Base-by-base conservation (phyloP, 805 yeast species). In the Wickerhamiella musiphila region DNA sequence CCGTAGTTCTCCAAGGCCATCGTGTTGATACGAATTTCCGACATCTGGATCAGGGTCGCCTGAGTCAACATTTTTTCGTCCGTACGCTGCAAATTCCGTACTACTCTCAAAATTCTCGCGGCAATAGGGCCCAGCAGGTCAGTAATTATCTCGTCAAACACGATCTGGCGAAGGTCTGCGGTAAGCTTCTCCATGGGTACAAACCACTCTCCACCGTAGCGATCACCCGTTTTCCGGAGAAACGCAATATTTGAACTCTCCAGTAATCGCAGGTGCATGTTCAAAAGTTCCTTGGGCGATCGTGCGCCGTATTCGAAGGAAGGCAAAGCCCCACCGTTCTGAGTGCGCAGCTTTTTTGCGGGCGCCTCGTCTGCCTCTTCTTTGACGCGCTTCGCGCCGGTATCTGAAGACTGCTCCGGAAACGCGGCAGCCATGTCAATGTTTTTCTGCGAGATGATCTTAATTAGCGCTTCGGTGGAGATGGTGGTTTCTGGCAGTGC, bases 11-110 rank as follows among this genome's bases (percentile, higher is more conserved):
- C 66, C 33, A 90, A 57, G 21, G 68, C 66, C 28, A 76, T 68
- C 27, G 83, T 57, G 27, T 76, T 71, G 24, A 73, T 70, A 35
- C 94, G 64, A 6, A 83, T 78, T 23, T 73, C 77, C 37, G 68
- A 69, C 36, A 82, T 92, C 41, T 70, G 78, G 53, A 90, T 63
- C 32, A 90, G 56, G 2, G 90, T 86, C 11, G 68, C 53, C 32
- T 78, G 73, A 23, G 82, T 70, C 31, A 90, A 66, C 13, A 74
- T 61, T 47, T 86, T 84, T 47, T 90, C 98, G 40, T 92, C 93
- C 6, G 77, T 75, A 29, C 82, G 61, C 40, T 71, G 70, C 45
- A 70, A 62, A 7, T 65, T 65, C 35, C 78, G 70, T 20, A 90
- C 65, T 43, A 93, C 78, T 40, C 92, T 71, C 37, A 86, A 56